phyloP scores from a whole-genome alignment of 1,139 yeast species.

The Hyphopichia fennica region DNA sequence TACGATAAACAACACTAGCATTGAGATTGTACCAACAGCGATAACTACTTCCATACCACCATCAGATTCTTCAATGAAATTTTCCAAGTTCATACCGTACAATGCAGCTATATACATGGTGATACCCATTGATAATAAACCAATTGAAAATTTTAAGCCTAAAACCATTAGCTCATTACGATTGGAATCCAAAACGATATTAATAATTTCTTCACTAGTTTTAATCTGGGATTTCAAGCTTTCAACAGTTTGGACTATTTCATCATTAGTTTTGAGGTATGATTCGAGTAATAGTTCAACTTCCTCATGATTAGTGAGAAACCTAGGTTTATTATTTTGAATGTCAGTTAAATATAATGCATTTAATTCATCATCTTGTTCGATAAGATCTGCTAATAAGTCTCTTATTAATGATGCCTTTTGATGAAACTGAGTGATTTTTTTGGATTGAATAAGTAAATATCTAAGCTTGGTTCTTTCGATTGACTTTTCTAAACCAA shows the following conservation, averaged over 20 bases:
- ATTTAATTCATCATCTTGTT: slow-evolving; percentile 43
- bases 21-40: slow-evolving; percentile 23
- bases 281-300: slow-evolving; percentile 45
- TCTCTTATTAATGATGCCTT: slow-evolving; percentile 42
- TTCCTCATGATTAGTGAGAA: slow-evolving; percentile 29
- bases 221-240: slow-evolving; percentile 41
- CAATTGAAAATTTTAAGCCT: slow-evolving; percentile 44
- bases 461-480: slow-evolving; percentile 41
- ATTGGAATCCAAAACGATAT: slow-evolving; percentile 46
- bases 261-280: slow-evolving; percentile 44
- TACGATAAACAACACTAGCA: slow-evolving; percentile 24
- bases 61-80: slow-evolving; percentile 33
- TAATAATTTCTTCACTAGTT: slow-evolving; percentile 48
- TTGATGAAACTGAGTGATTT: slow-evolving; percentile 45
- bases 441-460: slow-evolving; percentile 43
- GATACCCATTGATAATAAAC: slow-evolving; percentile 41
- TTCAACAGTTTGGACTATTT: slow-evolving; percentile 46
- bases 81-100: slow-evolving; percentile 46
- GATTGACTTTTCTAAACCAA: slow-evolving; percentile 40
- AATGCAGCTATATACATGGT: slow-evolving; percentile 42
- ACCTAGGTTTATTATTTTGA: slow-evolving; percentile 20
- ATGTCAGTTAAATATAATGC: slow-evolving; percentile 38
- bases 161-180: slow-evolving; percentile 49
- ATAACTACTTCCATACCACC: slow-evolving; percentile 41
- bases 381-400: slow-evolving; percentile 38